Conservation (phyloP, 2,329 filamentous ascomycete genomes). For the Cercospora zeina region DNA sequence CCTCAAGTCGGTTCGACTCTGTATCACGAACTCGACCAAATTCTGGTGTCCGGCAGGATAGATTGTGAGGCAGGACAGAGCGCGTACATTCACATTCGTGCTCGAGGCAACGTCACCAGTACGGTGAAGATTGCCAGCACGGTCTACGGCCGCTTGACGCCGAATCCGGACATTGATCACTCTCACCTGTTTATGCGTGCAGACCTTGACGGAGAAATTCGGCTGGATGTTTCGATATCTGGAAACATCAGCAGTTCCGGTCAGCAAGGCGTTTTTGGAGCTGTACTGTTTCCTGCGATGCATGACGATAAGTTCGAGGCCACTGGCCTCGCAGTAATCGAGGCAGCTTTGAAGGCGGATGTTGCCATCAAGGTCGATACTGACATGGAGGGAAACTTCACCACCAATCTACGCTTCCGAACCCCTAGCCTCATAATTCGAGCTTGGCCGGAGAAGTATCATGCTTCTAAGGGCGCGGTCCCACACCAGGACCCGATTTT, state of each 20-base stretch:
- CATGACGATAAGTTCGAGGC: neutral
- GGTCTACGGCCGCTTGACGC: neutral
- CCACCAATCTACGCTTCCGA: neutral
- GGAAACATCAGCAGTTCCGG: neutral
- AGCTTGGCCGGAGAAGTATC: neutral
- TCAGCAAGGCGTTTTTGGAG: neutral
- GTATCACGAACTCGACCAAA: neutral
- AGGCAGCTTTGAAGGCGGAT: neutral
- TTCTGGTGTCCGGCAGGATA: neutral
- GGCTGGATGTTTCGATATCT: neutral
- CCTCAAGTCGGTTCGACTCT: neutral
- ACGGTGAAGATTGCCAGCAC: slow-evolving; percentile 2
- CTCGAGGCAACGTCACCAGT: neutral
- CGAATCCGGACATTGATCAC: neutral
- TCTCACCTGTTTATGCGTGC: neutral
- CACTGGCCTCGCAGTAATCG: neutral
- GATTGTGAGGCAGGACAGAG: neutral
- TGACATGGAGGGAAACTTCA: slow-evolving; percentile 9
- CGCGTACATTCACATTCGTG: slow-evolving; percentile 2
- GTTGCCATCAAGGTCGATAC: neutral
- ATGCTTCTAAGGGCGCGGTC: neutral
- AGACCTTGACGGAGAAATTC: neutral
- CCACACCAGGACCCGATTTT: neutral
- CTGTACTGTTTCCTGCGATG: neutral
- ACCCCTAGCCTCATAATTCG: neutral